phyloP scores from a whole-genome alignment of 371 early-diverging fungal species.

The Actinomortierella ambigua region DNA sequence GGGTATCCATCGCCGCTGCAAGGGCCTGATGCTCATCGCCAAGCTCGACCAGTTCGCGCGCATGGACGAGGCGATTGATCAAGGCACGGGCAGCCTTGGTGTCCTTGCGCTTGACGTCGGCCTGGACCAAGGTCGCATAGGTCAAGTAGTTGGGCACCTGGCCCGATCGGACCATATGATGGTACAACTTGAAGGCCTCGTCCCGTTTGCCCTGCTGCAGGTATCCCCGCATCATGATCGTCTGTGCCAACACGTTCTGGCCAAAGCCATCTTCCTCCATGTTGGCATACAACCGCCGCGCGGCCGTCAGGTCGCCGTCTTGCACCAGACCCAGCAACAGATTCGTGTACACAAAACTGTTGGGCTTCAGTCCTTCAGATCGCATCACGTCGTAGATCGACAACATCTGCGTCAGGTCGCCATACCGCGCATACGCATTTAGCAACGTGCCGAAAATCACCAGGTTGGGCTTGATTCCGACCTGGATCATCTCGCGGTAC shows the following conservation, averaged over 20 bases:
- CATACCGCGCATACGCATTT: constrained; percentile 38
- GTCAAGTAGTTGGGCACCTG: constrained; percentile 43
- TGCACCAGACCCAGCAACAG: constrained; percentile 36
- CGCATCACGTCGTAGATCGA: constrained; percentile 47
- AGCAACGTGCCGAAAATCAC: constrained; percentile 40
- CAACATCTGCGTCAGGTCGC: constrained; percentile 44
- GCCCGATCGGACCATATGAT: constrained; percentile 33
- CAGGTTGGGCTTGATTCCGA: constrained; percentile 37
- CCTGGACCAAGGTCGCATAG: constrained; percentile 37
- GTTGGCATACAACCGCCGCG: constrained; percentile 30
- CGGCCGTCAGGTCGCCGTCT: constrained; percentile 42
- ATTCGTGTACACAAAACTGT: constrained; percentile 44
- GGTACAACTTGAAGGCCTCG: constrained; percentile 32
- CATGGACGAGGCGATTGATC: constrained; percentile 27
- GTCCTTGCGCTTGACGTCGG: constrained; percentile 32
- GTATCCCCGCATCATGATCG: constrained; percentile 43
- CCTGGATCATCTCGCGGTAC: constrained; percentile 44
- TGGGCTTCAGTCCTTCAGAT: constrained; percentile 40
- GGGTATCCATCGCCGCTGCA: no score
- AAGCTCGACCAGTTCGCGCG: constrained; percentile 20
- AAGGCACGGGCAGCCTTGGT: constrained; percentile 19
- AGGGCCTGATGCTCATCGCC: constrained; percentile 13
- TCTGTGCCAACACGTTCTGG: constrained; percentile 38
- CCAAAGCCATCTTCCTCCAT: constrained; percentile 46
- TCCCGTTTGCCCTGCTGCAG: constrained; percentile 24